These are phyloP conservation scores for Solanum aculeatissimum DNA, from an alignment of 305 asterid species.

Conservation along the genomic window DNA sequence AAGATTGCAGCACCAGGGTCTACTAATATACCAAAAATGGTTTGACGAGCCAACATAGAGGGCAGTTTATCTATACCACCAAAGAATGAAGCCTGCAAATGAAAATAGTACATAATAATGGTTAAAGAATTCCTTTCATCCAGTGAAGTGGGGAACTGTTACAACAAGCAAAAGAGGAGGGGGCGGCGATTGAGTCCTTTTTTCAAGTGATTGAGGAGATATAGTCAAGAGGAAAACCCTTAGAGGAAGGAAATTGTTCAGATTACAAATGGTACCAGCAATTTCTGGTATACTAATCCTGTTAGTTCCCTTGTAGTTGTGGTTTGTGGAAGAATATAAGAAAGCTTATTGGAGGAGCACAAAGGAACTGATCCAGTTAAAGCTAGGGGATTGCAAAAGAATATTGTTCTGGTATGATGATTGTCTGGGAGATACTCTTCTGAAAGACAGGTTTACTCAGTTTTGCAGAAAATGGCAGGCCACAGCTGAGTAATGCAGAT, in stretches of 20 bases:
- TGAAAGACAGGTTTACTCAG: neutral
- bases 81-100: conserved; percentile 19
- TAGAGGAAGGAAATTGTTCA: neutral
- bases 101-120: neutral
- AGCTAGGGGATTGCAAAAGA: neutral
- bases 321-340: neutral
- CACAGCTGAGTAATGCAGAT: neutral
- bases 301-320: neutral
- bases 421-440: neutral
- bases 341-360: neutral
- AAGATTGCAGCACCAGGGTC: conserved; percentile 28
- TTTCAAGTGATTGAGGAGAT: neutral
- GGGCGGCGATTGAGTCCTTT: neutral
- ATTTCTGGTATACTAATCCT: neutral
- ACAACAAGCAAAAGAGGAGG: neutral
- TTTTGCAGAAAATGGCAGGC: neutral
- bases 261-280: neutral
- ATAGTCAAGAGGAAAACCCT: neutral
- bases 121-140: neutral
- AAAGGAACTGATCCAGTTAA: neutral
- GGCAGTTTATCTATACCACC: conserved; percentile 23
- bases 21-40: conserved; percentile 13
- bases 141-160: neutral
- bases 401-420: neutral
- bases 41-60: conserved; percentile 15